Evolutionary conservation across 257 asterid genomes (phyloP).

Genomic region (Primulina tabacum): DNA sequence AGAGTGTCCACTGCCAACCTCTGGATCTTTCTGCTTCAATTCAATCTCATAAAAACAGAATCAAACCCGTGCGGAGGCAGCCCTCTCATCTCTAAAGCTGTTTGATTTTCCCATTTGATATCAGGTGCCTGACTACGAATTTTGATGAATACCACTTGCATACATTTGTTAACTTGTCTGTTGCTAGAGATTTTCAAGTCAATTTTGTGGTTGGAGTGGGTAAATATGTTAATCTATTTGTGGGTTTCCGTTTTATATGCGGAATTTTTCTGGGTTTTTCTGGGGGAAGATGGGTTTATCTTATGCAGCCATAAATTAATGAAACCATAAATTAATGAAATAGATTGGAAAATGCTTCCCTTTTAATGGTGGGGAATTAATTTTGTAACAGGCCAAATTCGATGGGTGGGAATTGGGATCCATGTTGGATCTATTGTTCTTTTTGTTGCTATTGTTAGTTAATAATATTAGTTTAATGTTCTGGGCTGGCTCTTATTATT

Average conservation of each 20-base stretch:
- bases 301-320: slow-evolving; percentile 33
- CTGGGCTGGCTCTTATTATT: slow-evolving; percentile 36
- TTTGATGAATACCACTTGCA: not conserved
- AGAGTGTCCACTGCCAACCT: not conserved
- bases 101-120: not conserved
- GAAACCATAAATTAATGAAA: slow-evolving; percentile 26
- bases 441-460: not conserved
- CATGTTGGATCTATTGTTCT: slow-evolving; percentile 71
- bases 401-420: slow-evolving; percentile 82
- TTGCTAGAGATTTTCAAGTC: not conserved
- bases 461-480: slow-evolving; percentile 35
- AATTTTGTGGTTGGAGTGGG: not conserved
- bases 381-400: slow-evolving; percentile 56
- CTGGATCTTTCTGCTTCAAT: not conserved
- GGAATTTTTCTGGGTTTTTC: slow-evolving; percentile 19
- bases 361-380: slow-evolving; percentile 30
- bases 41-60: not conserved
- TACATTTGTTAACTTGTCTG: not conserved
- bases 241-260: not conserved
- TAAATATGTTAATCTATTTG: not conserved
- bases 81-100: not conserved
- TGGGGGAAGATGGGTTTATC: slow-evolving; percentile 35
- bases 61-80: not conserved
- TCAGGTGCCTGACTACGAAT: not conserved
- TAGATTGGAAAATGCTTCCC: not conserved